Conservation (phyloP, 2,329 filamentous ascomycete genomes). For the Talaromyces rugulosus region DNA sequence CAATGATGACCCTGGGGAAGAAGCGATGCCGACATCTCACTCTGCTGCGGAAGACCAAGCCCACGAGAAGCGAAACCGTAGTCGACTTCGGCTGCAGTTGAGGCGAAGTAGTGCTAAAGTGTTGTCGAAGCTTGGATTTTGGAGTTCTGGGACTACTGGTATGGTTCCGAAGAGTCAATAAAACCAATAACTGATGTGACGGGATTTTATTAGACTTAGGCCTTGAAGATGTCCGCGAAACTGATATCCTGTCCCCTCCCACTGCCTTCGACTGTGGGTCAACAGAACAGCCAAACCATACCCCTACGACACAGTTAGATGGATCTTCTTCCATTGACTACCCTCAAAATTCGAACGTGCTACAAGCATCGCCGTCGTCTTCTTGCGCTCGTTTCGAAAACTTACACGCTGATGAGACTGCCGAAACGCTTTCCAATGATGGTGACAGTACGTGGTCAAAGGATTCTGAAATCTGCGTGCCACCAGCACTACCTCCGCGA, state of each 20-base stretch:
- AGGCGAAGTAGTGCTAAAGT: constrained; percentile 34
- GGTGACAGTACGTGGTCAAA: neutral
- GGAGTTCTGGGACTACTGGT: constrained; percentile 11
- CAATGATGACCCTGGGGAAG: constrained; percentile 15
- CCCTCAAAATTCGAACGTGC: neutral
- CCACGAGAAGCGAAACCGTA: neutral
- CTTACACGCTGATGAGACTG: neutral
- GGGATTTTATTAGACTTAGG: neutral
- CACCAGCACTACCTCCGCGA: constrained; percentile 26
- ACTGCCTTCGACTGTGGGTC: neutral
- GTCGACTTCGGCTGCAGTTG: constrained; percentile 18
- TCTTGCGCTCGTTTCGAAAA: neutral
- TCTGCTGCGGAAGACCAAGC: constrained; percentile 14
- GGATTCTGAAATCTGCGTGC: constrained; percentile 2
- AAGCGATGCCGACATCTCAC: constrained; percentile 21
- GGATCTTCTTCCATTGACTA: neutral
- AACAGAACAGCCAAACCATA: neutral
- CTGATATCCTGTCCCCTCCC: neutral
- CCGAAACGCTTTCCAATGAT: neutral
- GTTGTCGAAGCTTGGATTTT: constrained; percentile 31
- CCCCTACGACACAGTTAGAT: neutral
- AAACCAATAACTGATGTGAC: neutral
- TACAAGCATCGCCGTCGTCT: neutral
- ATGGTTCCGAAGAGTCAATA: neutral
- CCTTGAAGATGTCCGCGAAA: neutral